Evolutionary conservation across 2,329 filamentous ascomycete genomes (phyloP).

Genomic region (Hymenoscyphus repandus): DNA sequence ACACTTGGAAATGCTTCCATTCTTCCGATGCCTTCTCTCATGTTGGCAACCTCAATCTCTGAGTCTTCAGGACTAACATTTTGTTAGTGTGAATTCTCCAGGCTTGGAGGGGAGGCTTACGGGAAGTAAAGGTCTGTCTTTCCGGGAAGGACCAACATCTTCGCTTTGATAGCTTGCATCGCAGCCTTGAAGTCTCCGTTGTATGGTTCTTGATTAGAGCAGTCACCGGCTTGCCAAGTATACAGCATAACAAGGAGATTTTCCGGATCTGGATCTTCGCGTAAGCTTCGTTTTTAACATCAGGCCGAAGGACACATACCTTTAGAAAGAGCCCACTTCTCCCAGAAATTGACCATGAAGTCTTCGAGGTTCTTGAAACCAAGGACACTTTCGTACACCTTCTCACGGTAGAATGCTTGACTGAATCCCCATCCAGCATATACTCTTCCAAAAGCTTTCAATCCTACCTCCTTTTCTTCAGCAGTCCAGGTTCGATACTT

Average conservation of each 20-base stretch:
- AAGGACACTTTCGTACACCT: constrained; percentile 58
- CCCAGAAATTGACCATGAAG: constrained; percentile 73
- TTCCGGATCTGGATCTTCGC: constrained; percentile 52
- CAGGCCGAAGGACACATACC: constrained; percentile 31
- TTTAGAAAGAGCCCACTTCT: constrained; percentile 66
- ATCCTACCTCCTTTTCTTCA: constrained; percentile 47
- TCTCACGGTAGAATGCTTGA: constrained; percentile 71
- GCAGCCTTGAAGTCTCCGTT: constrained; percentile 60
- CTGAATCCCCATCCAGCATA: constrained; percentile 79
- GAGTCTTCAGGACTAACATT: constrained; percentile 63
- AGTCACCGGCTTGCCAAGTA: constrained; percentile 73
- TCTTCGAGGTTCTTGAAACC: constrained; percentile 66
- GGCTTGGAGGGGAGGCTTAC: constrained; percentile 34
- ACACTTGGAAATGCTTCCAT: constrained; percentile 47
- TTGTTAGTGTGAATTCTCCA: constrained; percentile 5
- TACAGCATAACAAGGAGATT: constrained; percentile 71
- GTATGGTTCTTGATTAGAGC: constrained; percentile 63
- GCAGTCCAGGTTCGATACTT: constrained; percentile 44
- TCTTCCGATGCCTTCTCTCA: constrained; percentile 53
- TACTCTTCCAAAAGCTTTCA: constrained; percentile 68
- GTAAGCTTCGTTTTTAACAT: not conserved
- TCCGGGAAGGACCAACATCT: constrained; percentile 62
- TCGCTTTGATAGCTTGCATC: constrained; percentile 66
- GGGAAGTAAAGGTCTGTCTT: constrained; percentile 80
- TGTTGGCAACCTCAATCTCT: constrained; percentile 62